phyloP scores from a whole-genome alignment of 805 yeast species.

The Candida montana region DNA sequence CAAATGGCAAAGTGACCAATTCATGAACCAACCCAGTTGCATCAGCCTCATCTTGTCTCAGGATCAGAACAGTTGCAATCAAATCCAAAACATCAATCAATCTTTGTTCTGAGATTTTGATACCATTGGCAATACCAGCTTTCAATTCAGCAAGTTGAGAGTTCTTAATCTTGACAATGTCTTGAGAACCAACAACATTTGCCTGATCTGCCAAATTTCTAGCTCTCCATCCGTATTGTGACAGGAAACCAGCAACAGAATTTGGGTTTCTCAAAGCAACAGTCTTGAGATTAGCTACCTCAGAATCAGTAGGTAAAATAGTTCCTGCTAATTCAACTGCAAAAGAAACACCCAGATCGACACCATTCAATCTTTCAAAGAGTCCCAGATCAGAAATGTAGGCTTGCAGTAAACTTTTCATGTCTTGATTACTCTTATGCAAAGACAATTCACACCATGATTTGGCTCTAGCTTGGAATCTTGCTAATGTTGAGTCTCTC shows the following conservation, averaged over 20 bases:
- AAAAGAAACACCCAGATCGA: slow-evolving; percentile 81
- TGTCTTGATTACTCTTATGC: slow-evolving; percentile 59
- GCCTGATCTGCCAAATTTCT: slow-evolving; percentile 31
- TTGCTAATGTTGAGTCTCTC: slow-evolving; percentile 62
- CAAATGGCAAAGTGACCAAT: slow-evolving; percentile 68
- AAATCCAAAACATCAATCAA: slow-evolving; percentile 40
- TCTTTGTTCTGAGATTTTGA: slow-evolving; percentile 25
- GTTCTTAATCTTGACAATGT: slow-evolving; percentile 16
- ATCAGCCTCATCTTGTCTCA: slow-evolving; percentile 26
- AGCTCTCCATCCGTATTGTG: slow-evolving; percentile 73
- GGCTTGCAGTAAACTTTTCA: slow-evolving; percentile 71
- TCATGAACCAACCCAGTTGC: slow-evolving; percentile 38
- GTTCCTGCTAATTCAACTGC: slow-evolving; percentile 86
- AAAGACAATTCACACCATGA: slow-evolving; percentile 63
- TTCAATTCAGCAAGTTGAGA: slow-evolving; percentile 20
- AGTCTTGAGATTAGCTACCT: slow-evolving; percentile 44
- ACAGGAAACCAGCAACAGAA: slow-evolving; percentile 65
- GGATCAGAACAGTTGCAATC: slow-evolving; percentile 36
- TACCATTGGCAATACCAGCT: slow-evolving; percentile 14
- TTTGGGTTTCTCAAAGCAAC: slow-evolving; percentile 37
- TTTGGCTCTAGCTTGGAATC: slow-evolving; percentile 52
- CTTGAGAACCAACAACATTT: slow-evolving; percentile 17
- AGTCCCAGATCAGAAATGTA: slow-evolving; percentile 53
- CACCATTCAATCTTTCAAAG: slow-evolving; percentile 32
- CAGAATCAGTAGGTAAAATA: slow-evolving; percentile 62